These are phyloP conservation scores for Ganoderma resinaceum DNA, from an alignment of 1,284 basidiomycete genomes.

Conservation along the genomic window DNA sequence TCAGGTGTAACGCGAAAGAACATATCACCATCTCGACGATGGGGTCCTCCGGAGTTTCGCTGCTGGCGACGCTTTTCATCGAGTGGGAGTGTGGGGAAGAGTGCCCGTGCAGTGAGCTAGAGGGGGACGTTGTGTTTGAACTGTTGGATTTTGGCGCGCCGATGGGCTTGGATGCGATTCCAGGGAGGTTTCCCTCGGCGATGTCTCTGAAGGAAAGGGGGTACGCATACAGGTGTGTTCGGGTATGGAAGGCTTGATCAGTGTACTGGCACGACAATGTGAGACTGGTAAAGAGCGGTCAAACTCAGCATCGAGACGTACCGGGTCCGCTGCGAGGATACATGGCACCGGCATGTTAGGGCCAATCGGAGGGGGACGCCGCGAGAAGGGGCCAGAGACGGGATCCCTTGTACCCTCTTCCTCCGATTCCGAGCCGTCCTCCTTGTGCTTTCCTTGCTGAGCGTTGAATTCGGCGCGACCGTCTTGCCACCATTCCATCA, in stretches of 20 bases:
- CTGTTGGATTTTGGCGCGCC: conserved; percentile 27
- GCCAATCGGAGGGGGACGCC: conserved; percentile 25
- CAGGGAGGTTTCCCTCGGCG: conserved; percentile 54
- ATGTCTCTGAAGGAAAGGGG: conserved; percentile 61
- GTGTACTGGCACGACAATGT: conserved; percentile 50
- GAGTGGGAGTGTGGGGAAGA: conserved; percentile 1
- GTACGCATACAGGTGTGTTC: conserved; percentile 56
- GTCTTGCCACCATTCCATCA: conserved; percentile 40
- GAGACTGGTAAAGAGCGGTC: not conserved
- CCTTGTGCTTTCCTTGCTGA: conserved; percentile 13
- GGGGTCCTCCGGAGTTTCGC: conserved; percentile 10
- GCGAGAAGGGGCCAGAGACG: conserved; percentile 4
- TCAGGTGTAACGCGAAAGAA: conserved; percentile 76
- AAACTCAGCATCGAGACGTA: conserved; percentile 34
- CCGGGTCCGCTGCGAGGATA: conserved; percentile 48
- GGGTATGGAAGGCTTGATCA: conserved; percentile 52
- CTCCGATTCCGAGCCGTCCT: conserved; percentile 16
- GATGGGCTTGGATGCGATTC: conserved; percentile 28
- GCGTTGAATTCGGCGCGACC: conserved; percentile 28
- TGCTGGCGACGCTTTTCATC: conserved; percentile 11
- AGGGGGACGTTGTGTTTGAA: conserved; percentile 20
- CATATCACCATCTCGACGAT: conserved; percentile 69
- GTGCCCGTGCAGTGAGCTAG: conserved; percentile 21
- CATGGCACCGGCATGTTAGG: conserved; percentile 32
- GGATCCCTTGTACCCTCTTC: conserved; percentile 5